Conservation (phyloP, 1,284 basidiomycete genomes). For the Leccinum subrobustum region DNA sequence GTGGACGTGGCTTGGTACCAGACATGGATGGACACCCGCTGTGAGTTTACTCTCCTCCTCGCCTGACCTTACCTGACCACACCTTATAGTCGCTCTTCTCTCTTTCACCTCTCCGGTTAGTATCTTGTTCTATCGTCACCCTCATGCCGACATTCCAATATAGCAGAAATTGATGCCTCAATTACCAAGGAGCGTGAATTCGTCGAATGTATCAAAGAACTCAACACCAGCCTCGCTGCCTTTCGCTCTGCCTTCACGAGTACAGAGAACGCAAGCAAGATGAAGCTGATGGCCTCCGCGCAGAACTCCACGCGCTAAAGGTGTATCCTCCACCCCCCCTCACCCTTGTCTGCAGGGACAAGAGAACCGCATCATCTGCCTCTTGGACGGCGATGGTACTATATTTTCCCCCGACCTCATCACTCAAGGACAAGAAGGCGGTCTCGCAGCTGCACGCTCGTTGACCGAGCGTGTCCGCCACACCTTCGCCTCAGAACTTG, state of each 20-base stretch:
- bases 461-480: slow-evolving; percentile 51
- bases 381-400: slow-evolving; percentile 68
- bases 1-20: not conserved
- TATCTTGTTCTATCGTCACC: not conserved
- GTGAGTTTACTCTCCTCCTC: not conserved
- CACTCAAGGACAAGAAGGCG: slow-evolving; percentile 53
- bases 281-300: slow-evolving; percentile 14
- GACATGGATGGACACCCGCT: slow-evolving; percentile 26
- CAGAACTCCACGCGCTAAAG: slow-evolving; percentile 29
- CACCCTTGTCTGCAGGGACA: slow-evolving; percentile 26
- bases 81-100: slow-evolving; percentile 3
- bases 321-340: slow-evolving; percentile 5
- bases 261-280: slow-evolving; percentile 21
- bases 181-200: slow-evolving; percentile 28
- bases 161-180: slow-evolving; percentile 31
- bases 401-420: slow-evolving; percentile 58
- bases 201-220: slow-evolving; percentile 20
- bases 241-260: slow-evolving; percentile 27
- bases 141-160: not conserved
- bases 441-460: slow-evolving; percentile 51
- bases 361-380: slow-evolving; percentile 52
- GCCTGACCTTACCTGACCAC: not conserved
- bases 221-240: slow-evolving; percentile 24
- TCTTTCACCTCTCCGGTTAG: slow-evolving; percentile 20
- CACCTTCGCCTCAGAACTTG: slow-evolving; percentile 40